Percentiles rank a stretch among this genome's conserved stretches.
Conservation (phyloP, 306 rosid species). For the Vigna angularis region DNA sequence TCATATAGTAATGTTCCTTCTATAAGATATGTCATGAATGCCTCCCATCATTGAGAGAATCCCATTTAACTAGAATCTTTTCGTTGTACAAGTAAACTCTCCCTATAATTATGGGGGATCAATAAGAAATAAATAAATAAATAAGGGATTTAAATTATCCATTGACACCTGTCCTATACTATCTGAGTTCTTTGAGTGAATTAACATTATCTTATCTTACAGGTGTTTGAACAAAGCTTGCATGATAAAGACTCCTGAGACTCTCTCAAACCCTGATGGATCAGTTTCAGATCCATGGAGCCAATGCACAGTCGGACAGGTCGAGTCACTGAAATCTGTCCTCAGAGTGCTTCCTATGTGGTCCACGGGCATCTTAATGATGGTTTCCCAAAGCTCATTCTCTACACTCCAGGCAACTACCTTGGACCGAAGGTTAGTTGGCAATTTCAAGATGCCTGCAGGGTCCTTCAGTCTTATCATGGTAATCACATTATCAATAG, state of each 20-base stretch:
- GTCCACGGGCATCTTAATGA: slow-evolving; percentile 55
- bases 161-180: too few species aligned
- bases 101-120: too few species aligned
- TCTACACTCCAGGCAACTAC: slow-evolving; percentile 50
- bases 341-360: slow-evolving; percentile 59
- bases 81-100: too few species aligned
- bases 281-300: slow-evolving; percentile 55
- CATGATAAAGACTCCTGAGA: slow-evolving; percentile 41
- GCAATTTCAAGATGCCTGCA: slow-evolving; percentile 52
- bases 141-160: too few species aligned
- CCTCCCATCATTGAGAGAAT: too few species aligned
- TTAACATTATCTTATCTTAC: slow-evolving; percentile 25
- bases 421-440: slow-evolving; percentile 45
- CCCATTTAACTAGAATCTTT: too few species aligned
- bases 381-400: slow-evolving; percentile 37
- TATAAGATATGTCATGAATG: too few species aligned
- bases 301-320: slow-evolving; percentile 62
- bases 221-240: slow-evolving; percentile 67
- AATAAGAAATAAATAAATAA: too few species aligned
- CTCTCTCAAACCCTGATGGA: slow-evolving; percentile 44
- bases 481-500: slow-evolving; percentile 43
- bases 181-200: neutral
- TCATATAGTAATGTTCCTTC: slow-evolving; percentile 6
- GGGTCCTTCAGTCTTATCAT: slow-evolving; percentile 53
- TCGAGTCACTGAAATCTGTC: slow-evolving; percentile 56